Evolutionary conservation across 495 filamentous ascomycete species (phyloP).

Genomic region (Podospora sp.): DNA sequence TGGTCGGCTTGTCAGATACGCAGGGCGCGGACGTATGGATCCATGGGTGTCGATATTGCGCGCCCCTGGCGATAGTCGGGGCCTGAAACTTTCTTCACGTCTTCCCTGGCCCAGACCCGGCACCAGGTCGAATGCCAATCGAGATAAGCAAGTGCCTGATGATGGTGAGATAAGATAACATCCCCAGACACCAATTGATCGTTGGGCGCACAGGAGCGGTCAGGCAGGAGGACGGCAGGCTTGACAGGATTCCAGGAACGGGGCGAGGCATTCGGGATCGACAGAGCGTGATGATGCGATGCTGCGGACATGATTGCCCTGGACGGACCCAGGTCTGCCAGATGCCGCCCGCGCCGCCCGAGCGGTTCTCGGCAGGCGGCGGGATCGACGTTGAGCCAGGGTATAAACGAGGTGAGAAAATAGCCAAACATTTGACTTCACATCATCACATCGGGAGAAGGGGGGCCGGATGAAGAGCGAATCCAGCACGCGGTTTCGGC

Average conservation of each 20-base stretch:
- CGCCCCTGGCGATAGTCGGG: neutral
- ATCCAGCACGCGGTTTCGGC: neutral
- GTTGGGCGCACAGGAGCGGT: neutral
- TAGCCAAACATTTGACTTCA: neutral
- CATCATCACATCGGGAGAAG: neutral
- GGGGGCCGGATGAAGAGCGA: neutral
- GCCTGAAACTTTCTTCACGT: neutral
- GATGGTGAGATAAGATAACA: neutral
- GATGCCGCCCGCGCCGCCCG: slow-evolving; percentile 5
- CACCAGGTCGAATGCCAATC: neutral
- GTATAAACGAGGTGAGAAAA: neutral
- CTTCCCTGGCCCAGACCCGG: neutral
- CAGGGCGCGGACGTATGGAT: neutral
- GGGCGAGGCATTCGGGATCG: neutral
- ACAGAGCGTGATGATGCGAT: slow-evolving; percentile 14
- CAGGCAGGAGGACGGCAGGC: neutral
- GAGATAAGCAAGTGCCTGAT: neutral
- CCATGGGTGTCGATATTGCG: neutral
- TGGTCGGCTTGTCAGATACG: neutral
- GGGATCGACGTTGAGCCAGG: neutral
- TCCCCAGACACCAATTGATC: neutral
- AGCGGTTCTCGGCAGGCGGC: neutral
- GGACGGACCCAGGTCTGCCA: neutral
- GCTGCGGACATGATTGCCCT: neutral
- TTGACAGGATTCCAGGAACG: neutral